These are phyloP conservation scores for Inga oerstediana DNA, from an alignment of 306 rosid species.

Conservation along the genomic window DNA sequence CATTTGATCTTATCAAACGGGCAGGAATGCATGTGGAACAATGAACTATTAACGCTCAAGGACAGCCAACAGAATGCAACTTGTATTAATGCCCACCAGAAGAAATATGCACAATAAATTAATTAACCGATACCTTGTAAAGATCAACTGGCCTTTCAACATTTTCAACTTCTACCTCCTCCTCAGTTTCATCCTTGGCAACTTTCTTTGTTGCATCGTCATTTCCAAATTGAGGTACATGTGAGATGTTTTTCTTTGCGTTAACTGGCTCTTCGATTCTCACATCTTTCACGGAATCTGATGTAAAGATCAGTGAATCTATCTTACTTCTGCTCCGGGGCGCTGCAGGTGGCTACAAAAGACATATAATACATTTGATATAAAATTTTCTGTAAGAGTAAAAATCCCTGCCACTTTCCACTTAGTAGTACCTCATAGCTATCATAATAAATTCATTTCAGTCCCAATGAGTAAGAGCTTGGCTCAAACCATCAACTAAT, in stretches of 20 bases:
- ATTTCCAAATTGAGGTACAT: constrained; percentile 45
- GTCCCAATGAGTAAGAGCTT: not conserved
- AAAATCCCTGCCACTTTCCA: constrained; percentile 6
- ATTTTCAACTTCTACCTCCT: constrained; percentile 74
- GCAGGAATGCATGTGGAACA: not conserved
- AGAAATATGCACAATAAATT: not conserved
- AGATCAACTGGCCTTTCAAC: constrained; percentile 97
- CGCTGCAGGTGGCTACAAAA: constrained; percentile 87
- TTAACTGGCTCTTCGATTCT: constrained; percentile 51
- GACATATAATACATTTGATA: constrained; percentile 5
- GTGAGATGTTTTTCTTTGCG: constrained; percentile 40
- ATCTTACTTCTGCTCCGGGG: constrained; percentile 88
- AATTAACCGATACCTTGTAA: constrained; percentile 66
- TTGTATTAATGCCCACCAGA: not conserved
- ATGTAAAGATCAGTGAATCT: constrained; percentile 80
- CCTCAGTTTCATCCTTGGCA: constrained; percentile 50
- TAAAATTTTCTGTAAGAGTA: not conserved
- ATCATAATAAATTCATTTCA: not conserved
- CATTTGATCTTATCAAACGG: not conserved
- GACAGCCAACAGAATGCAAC: not conserved
- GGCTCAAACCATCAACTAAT: not conserved
- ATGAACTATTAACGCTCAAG: not conserved
- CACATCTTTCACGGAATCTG: constrained; percentile 68
- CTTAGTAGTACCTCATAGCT: not conserved
- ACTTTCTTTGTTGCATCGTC: constrained; percentile 40